Conservation (phyloP, 2,329 filamentous ascomycete species). For the Sporothrix sp. region DNA sequence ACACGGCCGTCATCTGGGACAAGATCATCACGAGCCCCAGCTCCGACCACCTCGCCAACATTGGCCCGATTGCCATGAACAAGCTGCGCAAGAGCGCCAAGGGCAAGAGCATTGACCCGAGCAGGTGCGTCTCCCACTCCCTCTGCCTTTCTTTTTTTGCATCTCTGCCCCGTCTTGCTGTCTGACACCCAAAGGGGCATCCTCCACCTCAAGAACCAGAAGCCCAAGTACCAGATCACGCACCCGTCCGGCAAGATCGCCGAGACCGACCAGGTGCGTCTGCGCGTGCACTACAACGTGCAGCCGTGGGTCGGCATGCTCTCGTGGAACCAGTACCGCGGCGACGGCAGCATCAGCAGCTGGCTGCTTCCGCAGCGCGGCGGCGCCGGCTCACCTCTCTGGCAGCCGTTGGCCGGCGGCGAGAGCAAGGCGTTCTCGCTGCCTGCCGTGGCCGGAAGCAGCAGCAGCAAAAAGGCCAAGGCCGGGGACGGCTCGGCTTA, state of each 20-base stretch:
- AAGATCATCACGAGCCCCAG: constrained; percentile 72
- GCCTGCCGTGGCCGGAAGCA: constrained; percentile 38
- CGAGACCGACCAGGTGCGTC: constrained; percentile 59
- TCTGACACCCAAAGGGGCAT: constrained; percentile 45
- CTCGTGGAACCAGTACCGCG: constrained; percentile 61
- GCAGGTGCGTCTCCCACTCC: constrained; percentile 32
- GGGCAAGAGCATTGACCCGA: constrained; percentile 52
- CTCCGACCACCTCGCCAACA: constrained; percentile 52
- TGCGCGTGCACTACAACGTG: constrained; percentile 88
- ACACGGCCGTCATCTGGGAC: constrained; percentile 91
- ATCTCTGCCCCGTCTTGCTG: neutral
- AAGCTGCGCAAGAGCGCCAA: constrained; percentile 50
- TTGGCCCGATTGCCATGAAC: constrained; percentile 50
- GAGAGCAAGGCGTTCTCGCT: constrained; percentile 54
- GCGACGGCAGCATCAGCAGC: constrained; percentile 31
- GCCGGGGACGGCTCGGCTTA: neutral
- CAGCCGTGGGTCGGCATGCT: constrained; percentile 92
- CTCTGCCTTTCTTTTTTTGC: neutral
- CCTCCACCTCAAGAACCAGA: constrained; percentile 70
- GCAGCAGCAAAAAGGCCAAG: constrained; percentile 1
- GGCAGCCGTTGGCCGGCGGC: constrained; percentile 58
- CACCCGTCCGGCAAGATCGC: constrained; percentile 75
- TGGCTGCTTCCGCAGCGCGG: constrained; percentile 13
- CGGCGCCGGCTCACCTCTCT: constrained; percentile 26
- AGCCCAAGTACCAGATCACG: constrained; percentile 94